Base-by-base conservation (phyloP, 2,329 filamentous ascomycete genomes). In the Cytospora chrysosperma region DNA sequence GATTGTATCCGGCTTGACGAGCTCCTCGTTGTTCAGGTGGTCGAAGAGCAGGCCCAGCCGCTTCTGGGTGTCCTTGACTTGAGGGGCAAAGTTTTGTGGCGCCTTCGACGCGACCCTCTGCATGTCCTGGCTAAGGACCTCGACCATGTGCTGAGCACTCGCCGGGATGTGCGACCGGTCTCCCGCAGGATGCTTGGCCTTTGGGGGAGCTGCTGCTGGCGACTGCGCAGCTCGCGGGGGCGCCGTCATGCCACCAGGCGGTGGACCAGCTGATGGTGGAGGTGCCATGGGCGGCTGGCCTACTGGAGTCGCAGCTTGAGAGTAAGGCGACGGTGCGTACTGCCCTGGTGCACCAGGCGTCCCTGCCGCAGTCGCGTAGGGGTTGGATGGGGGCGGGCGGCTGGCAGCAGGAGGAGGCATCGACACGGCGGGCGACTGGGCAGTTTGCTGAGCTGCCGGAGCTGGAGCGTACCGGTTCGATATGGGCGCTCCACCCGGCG, bases 51-150 rank as follows among this genome's bases (percentile, higher is more conserved):
- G 88, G 71, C 91, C 91, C 64, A 99, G 83, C 30, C 95, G 88
- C 78, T 97, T 97, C 75, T 97, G 92, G 2, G 93, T 95, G 74
- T 98, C 95, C 71, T 92, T 91, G 24, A 99, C 93, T 74, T 98
- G 93, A 17, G 88, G 84, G 67, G 91, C 89, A 78, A 95, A 97
- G 19, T 89, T 88, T n/a, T 89, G 81, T 21, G 95, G 95, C 0
- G 95, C 95, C 69, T 92, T 90, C 34, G 88, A 79, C 65, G 93
- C 93, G 61, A 99, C 91, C 37, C 93, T 90, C 70, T 94, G 88
- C 86, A 98, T 93, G 70, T 98, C 94, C 34, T 85, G 84, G 60
- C 81, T 88, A 55, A 99, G 83, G 43, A 96, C 85, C 59, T 97
- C 91, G 60, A 91, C 93, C 69, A 99, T 82, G 56, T 86, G 88